Conservation (phyloP, 1,284 basidiomycete species). For the Sporisorium exsertum region DNA sequence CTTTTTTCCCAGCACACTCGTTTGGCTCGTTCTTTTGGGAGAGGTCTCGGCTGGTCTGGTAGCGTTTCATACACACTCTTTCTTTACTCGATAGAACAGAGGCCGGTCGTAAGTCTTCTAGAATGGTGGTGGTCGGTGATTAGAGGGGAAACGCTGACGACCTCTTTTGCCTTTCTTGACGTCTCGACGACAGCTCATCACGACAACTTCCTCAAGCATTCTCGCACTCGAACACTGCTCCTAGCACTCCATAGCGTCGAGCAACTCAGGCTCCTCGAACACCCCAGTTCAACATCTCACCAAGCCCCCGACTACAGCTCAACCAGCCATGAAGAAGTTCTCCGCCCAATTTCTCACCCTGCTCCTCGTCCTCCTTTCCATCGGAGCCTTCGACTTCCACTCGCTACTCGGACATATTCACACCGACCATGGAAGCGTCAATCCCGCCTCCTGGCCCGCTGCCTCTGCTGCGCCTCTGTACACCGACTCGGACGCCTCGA, state of each 20-base stretch:
- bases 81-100: constrained; percentile 10
- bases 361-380: constrained; percentile 50
- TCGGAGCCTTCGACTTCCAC: constrained; percentile 45
- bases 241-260: not conserved
- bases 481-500: not conserved
- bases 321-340: constrained; percentile 37
- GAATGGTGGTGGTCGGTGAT: not conserved
- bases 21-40: not conserved
- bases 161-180: not conserved
- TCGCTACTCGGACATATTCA: constrained; percentile 15
- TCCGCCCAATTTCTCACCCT: constrained; percentile 48
- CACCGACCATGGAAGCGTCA: not conserved
- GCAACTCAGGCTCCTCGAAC: not conserved
- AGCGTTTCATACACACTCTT: constrained; percentile 1
- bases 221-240: not conserved
- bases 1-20: not conserved
- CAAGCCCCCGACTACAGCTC: not conserved
- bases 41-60: constrained; percentile 9
- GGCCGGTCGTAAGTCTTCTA: constrained; percentile 33
- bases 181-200: not conserved
- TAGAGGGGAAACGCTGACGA: not conserved
- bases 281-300: not conserved
- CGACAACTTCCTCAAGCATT: not conserved
- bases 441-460: constrained; percentile 15
- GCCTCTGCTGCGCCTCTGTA: constrained; percentile 24